Percentiles rank a stretch among this genome's conserved stretches.
phyloP scores from a whole-genome alignment of 495 filamentous ascomycete genomes.

The Bacidia rubella region DNA sequence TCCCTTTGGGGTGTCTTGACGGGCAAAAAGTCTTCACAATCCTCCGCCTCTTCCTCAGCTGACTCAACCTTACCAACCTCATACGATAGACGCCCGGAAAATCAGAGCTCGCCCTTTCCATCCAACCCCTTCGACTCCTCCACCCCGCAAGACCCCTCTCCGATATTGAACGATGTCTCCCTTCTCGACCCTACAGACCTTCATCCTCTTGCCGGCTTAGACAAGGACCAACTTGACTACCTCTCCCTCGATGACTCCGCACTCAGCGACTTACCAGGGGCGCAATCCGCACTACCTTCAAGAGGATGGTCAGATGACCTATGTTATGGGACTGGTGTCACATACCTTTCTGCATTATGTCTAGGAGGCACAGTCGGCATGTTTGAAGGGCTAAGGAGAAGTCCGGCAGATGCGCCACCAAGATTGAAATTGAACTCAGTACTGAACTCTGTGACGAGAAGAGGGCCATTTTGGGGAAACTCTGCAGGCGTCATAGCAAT shows the following conservation, averaged over 20 bases:
- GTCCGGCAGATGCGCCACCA: constrained; percentile 58
- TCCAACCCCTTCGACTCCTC: constrained; percentile 52
- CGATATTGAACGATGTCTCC: constrained; percentile 57
- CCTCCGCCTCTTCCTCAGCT: constrained; percentile 23
- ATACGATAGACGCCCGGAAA: constrained; percentile 25
- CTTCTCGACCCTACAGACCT: constrained; percentile 73
- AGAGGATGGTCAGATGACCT: constrained; percentile 96
- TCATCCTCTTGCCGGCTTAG: constrained; percentile 87
- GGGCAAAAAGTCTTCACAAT: constrained; percentile 48
- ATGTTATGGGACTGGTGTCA: constrained; percentile 91
- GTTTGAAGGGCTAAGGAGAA: constrained; percentile 69
- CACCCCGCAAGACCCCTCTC: constrained; percentile 61
- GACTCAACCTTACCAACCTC: constrained; percentile 17
- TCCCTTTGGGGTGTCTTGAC: constrained; percentile 79
- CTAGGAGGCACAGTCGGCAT: constrained; percentile 85
- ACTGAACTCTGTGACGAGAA: constrained; percentile 78
- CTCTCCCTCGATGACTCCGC: constrained; percentile 82
- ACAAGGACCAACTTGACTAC: constrained; percentile 86
- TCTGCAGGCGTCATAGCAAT: constrained; percentile 88
- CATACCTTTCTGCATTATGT: constrained; percentile 76
- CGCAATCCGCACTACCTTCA: constrained; percentile 74
- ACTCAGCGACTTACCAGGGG: constrained; percentile 77
- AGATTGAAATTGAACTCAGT: constrained; percentile 86
- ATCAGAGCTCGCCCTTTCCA: constrained; percentile 25
- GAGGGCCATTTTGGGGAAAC: constrained; percentile 95